These are phyloP conservation scores for Trapa bicornis DNA, from an alignment of 345 rosid species.

Conservation along the genomic window DNA sequence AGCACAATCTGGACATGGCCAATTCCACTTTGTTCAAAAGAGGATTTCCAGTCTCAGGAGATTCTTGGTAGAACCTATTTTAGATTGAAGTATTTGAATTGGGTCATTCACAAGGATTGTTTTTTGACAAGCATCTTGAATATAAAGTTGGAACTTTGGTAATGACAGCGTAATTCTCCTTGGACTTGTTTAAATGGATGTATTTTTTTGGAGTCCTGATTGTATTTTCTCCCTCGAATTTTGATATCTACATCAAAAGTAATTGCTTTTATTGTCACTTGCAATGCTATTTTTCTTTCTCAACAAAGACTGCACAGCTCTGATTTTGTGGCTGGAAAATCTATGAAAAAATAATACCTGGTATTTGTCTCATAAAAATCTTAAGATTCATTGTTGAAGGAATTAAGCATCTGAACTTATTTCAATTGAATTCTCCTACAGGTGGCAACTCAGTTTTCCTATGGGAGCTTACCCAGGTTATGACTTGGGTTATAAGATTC, in stretches of 20 bases:
- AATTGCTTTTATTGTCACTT: not conserved
- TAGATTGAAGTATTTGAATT: not conserved
- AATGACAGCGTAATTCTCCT: not conserved
- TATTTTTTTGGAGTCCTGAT: not conserved
- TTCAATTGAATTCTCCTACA: constrained; percentile 11
- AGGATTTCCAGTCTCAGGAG: not conserved
- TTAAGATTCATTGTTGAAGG: not conserved
- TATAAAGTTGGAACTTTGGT: not conserved
- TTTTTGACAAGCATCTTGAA: not conserved
- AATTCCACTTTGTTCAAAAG: not conserved
- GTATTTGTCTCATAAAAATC: not conserved
- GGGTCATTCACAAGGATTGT: not conserved
- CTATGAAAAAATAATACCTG: not conserved
- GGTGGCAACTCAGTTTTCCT: constrained; percentile 76
- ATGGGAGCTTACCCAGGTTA: constrained; percentile 47
- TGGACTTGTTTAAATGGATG: not conserved
- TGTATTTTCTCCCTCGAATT: not conserved
- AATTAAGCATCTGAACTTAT: not conserved
- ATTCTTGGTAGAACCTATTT: not conserved
- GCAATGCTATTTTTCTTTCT: not conserved
- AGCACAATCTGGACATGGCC: not conserved
- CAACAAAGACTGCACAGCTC: not conserved
- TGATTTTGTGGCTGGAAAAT: not conserved
- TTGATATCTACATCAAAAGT: not conserved
- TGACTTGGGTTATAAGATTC: constrained; percentile 19